phyloP scores from a whole-genome alignment of 495 filamentous ascomycete species.

The Penicillium cosmopolitanum region DNA sequence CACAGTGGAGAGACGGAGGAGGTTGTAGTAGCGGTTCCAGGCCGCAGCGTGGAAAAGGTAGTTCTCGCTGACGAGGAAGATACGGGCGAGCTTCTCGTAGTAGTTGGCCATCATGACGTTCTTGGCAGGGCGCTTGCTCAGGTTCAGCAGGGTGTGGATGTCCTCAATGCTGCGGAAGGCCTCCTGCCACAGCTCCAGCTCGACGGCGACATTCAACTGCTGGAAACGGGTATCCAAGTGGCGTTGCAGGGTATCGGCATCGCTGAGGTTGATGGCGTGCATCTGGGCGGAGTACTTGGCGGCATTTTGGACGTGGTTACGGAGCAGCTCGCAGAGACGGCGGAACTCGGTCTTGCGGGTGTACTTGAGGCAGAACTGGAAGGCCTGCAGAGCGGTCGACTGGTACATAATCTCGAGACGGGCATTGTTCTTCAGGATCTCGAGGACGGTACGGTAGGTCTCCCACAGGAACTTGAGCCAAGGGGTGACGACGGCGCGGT shows the following conservation, averaged over 20 bases:
- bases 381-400: constrained; percentile 94
- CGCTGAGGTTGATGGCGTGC: constrained; percentile 98
- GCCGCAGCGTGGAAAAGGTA: constrained; percentile 98
- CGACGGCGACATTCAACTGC: constrained; percentile 96
- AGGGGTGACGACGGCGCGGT: constrained; percentile 95
- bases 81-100: constrained; percentile 97
- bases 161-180: constrained; percentile 98
- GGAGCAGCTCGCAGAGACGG: constrained; percentile 93
- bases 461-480: constrained; percentile 99
- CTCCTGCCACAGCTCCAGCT: constrained; percentile 98
- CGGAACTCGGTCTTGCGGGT: constrained; percentile 99
- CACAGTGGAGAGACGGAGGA: constrained; percentile 87
- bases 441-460: constrained; percentile 97
- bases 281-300: constrained; percentile 99
- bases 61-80: constrained; percentile 98
- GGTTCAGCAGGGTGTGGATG: constrained; percentile 96
- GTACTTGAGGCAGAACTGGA: constrained; percentile 98
- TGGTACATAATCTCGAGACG: constrained; percentile 97
- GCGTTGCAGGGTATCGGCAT: constrained; percentile 94
- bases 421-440: constrained; percentile 98
- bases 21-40: constrained; percentile 95
- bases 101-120: constrained; percentile 99
- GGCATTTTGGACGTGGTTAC: constrained; percentile 98
- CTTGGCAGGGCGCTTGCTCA: constrained; percentile 99
- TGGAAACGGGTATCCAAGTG: constrained; percentile 98